phyloP scores from a whole-genome alignment of 331 rosid species.

The Spiraea crenata region DNA sequence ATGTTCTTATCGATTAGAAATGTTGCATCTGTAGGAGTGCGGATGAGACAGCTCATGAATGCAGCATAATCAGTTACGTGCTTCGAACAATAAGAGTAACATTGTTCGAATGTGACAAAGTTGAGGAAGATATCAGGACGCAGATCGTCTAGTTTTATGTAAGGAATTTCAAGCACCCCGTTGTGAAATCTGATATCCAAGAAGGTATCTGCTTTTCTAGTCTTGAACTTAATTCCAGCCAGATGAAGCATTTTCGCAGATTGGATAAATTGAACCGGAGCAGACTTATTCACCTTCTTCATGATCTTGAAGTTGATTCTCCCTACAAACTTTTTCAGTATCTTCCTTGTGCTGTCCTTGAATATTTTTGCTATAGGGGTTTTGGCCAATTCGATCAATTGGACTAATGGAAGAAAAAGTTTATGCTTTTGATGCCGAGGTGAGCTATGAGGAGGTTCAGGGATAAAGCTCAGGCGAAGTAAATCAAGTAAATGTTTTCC shows the following conservation, averaged over 20 bases:
- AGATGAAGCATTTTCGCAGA: neutral
- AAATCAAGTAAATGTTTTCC: neutral
- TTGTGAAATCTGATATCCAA: neutral
- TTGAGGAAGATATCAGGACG: neutral
- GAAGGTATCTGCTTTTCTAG: neutral
- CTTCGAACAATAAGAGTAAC: neutral
- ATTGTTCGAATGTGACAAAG: neutral
- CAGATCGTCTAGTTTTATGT: neutral
- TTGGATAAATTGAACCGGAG: neutral
- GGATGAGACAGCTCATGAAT: neutral
- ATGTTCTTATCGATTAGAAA: neutral
- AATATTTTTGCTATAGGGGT: neutral
- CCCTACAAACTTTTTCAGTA: neutral
- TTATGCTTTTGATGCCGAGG: neutral
- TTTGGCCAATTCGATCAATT: neutral
- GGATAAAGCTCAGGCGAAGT: neutral
- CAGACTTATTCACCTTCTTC: neutral
- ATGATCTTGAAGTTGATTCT: neutral
- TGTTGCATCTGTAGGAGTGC: neutral
- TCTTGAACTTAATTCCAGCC: slow-evolving; percentile 12
- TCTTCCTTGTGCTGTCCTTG: neutral
- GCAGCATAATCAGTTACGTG: neutral
- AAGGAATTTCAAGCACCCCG: neutral
- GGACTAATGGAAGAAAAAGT: neutral
- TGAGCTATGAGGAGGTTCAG: neutral